A percentile compares a stretch with the other conserved stretches of the same genome.
phyloP scores from a whole-genome alignment of 352 stramenopile species.

The Globisporangium lucens region DNA sequence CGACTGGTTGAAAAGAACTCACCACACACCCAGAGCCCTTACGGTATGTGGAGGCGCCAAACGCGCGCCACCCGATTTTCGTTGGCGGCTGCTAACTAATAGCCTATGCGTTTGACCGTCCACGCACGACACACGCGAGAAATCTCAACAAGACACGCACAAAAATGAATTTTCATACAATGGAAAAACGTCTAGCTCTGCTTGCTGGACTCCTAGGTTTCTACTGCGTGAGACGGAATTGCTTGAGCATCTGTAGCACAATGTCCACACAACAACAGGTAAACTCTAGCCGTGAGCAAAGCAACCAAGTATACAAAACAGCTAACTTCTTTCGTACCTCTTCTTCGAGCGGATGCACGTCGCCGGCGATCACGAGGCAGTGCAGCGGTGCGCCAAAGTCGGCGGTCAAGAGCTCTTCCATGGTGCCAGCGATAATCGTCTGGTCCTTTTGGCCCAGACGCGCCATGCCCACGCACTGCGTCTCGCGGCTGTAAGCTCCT shows the following conservation, averaged over 20 bases:
- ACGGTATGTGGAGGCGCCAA: no score
- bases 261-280: constrained; percentile 7
- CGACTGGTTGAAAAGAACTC: no score
- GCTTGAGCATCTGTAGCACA: constrained; percentile 48
- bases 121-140: neutral
- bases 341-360: constrained; percentile 95
- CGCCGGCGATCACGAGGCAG: constrained; percentile 95
- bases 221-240: constrained; percentile 53
- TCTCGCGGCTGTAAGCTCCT: constrained; percentile 82
- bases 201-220: neutral
- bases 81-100: no score
- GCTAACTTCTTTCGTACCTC: constrained; percentile 66
- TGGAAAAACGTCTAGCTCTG: neutral
- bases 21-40: no score
- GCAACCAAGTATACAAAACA: constrained; percentile 2
- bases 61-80: no score
- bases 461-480: constrained; percentile 92
- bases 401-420: constrained; percentile 90
- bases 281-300: constrained; percentile 2
- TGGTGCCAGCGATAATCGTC: constrained; percentile 94
- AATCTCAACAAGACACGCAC: neutral
- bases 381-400: constrained; percentile 97
- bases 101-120: no score
- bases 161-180: neutral
- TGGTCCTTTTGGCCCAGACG: constrained; percentile 92